A percentile compares a stretch with the other conserved stretches of the same genome.
Evolutionary conservation across 164 flowering plant genomes (phyloP).

Genomic region (Aristolochia californica): DNA sequence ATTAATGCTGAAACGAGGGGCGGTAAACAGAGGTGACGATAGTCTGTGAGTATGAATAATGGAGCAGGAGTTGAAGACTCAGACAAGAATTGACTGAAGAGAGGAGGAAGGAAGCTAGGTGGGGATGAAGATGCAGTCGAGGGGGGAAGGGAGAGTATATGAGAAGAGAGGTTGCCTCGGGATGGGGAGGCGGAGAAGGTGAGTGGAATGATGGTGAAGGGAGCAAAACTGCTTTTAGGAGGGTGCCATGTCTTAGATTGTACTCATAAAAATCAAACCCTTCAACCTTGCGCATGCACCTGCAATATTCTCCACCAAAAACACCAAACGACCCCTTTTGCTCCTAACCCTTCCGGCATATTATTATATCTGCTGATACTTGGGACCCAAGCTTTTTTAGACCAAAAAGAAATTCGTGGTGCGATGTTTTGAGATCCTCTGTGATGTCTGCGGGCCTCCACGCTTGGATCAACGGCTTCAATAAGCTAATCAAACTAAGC

Average conservation of each 20-base stretch:
- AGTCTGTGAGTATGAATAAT: no score
- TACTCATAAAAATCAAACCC: conserved; percentile 49
- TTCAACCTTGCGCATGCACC: conserved; percentile 34
- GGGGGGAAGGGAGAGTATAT: conserved; percentile 3
- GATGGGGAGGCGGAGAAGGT: conserved; percentile 56
- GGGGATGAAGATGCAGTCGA: neutral
- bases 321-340: conserved; percentile 24
- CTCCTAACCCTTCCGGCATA: conserved; percentile 9
- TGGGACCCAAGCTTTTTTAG: no score
- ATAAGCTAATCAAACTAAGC: no score
- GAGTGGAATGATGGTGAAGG: conserved; percentile 72
- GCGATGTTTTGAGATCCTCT: no score
- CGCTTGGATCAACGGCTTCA: no score
- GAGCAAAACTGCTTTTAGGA: conserved; percentile 45
- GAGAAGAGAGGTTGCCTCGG: conserved; percentile 39
- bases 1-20: no score
- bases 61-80: neutral
- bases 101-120: neutral
- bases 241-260: conserved; percentile 55
- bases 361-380: neutral
- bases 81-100: neutral
- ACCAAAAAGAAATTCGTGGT: no score
- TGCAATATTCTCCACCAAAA: conserved; percentile 33
- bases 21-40: no score
- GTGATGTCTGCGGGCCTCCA: no score